Evolutionary conservation across 371 early-diverging fungal genomes (phyloP).

Genomic region (Rhizopus sp.): DNA sequence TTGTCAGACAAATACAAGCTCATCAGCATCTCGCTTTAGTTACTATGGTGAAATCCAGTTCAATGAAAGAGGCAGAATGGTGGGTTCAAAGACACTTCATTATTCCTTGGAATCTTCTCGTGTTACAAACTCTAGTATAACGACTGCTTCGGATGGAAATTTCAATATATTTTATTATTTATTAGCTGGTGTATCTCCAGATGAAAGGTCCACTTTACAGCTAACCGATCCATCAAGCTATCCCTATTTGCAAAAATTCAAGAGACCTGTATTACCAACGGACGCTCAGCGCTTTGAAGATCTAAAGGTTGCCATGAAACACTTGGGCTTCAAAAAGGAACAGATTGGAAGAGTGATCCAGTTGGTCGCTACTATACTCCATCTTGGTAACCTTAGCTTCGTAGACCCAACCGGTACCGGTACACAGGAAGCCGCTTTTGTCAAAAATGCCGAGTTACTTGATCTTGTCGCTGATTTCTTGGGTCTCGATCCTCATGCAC

Average conservation of each 20-base stretch:
- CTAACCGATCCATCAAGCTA: slow-evolving; percentile 23
- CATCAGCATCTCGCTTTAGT: slow-evolving; percentile 84
- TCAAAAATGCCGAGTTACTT: slow-evolving; percentile 77
- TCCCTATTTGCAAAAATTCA: slow-evolving; percentile 23
- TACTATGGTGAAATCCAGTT: slow-evolving; percentile 90
- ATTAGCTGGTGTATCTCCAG: slow-evolving; percentile 51
- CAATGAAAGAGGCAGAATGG: slow-evolving; percentile 62
- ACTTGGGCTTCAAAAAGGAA: slow-evolving; percentile 79
- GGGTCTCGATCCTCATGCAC: slow-evolving; percentile 77
- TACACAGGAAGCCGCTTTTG: slow-evolving; percentile 70
- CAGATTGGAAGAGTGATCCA: slow-evolving; percentile 83
- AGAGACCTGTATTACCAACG: slow-evolving; percentile 13
- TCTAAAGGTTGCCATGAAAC: slow-evolving; percentile 75
- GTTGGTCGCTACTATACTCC: slow-evolving; percentile 86
- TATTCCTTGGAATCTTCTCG: slow-evolving; percentile 90
- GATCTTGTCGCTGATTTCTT: slow-evolving; percentile 83
- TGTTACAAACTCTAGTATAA: slow-evolving; percentile 46
- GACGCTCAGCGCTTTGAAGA: slow-evolving; percentile 61
- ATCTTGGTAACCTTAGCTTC: slow-evolving; percentile 90
- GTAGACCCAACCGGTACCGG: slow-evolving; percentile 54
- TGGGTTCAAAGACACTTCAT: slow-evolving; percentile 78
- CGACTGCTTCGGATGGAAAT: slow-evolving; percentile 67
- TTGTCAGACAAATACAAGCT: slow-evolving; percentile 69
- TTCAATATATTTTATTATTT: slow-evolving; percentile 94
- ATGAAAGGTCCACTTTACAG: slow-evolving; percentile 40